phyloP scores from a whole-genome alignment of 331 rosid genomes.

The Prunus yedoensis region DNA sequence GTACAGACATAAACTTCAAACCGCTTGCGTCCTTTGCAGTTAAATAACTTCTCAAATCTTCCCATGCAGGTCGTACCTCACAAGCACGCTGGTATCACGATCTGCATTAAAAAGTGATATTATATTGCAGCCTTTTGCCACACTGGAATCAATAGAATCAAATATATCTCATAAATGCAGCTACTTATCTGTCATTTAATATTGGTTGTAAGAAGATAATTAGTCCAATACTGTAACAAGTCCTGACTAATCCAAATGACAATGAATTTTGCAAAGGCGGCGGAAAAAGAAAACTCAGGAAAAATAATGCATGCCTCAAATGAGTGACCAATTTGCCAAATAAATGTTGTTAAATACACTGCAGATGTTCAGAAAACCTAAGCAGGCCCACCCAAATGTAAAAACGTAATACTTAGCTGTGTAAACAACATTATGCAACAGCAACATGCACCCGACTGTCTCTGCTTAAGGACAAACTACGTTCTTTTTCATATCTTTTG shows the following conservation, averaged over 20 bases:
- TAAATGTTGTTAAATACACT: neutral
- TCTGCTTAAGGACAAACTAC: neutral
- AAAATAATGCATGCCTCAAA: neutral
- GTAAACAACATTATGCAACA: neutral
- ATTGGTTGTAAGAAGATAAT: neutral
- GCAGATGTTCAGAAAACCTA: neutral
- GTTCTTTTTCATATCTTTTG: neutral
- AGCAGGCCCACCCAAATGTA: neutral
- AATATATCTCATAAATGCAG: neutral
- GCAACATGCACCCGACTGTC: neutral
- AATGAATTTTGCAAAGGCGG: neutral
- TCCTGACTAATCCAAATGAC: too few species aligned
- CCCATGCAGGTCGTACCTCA: slow-evolving; percentile 99
- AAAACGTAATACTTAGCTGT: neutral
- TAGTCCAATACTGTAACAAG: too few species aligned
- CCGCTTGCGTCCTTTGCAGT: slow-evolving; percentile 92
- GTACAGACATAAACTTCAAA: slow-evolving; percentile 98
- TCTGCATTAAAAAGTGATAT: slow-evolving; percentile 45
- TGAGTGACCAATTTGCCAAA: neutral
- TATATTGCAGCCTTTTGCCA: slow-evolving; percentile 4
- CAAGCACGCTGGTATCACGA: slow-evolving; percentile 98
- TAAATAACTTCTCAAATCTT: slow-evolving; percentile 92
- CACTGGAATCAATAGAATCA: neutral
- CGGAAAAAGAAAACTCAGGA: neutral
- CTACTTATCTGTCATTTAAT: neutral